A percentile compares a stretch with the other conserved stretches of the same genome.
Conservation (phyloP, 2,329 filamentous ascomycete genomes). For the Stylonectria norvegica region DNA sequence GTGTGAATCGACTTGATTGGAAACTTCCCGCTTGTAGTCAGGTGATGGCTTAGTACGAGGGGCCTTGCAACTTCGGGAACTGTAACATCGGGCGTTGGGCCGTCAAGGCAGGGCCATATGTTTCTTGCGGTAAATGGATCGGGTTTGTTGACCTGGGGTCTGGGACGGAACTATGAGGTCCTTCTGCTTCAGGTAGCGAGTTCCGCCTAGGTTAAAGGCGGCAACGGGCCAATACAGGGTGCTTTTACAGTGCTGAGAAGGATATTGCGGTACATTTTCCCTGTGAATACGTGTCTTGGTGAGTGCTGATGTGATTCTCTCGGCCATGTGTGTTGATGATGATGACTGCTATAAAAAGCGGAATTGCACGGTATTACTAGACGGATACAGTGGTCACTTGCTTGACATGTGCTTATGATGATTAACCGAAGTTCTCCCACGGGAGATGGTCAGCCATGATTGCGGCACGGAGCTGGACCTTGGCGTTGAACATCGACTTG, state of each 20-base stretch:
- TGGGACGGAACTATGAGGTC: slow-evolving; percentile 31
- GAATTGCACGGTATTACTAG: too few species aligned
- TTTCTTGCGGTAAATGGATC: slow-evolving; percentile 30
- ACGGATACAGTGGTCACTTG: too few species aligned
- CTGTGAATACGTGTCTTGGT: slow-evolving; percentile 8
- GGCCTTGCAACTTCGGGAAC: slow-evolving; percentile 16
- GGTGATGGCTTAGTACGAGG: slow-evolving; percentile 10
- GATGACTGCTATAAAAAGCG: too few species aligned
- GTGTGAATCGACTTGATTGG: slow-evolving; percentile 8
- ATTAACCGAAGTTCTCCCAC: slow-evolving; percentile 36
- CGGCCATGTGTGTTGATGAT: too few species aligned
- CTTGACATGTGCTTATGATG: too few species aligned
- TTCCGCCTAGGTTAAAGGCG: slow-evolving; percentile 24
- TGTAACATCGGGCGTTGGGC: slow-evolving; percentile 31
- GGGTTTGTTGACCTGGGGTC: slow-evolving; percentile 27
- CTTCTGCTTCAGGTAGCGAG: too few species aligned
- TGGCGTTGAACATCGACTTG: slow-evolving; percentile 10
- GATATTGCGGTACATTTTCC: too few species aligned
- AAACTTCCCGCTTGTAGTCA: slow-evolving; percentile 7
- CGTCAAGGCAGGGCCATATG: slow-evolving; percentile 27
- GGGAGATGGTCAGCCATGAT: too few species aligned
- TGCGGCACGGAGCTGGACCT: slow-evolving; percentile 7
- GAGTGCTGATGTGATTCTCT: slow-evolving; percentile 1
- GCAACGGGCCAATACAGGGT: slow-evolving; percentile 25
- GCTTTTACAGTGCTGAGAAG: slow-evolving; percentile 24